A percentile compares a stretch with the other conserved stretches of the same genome.
Evolutionary conservation across 371 early-diverging fungal species (phyloP).

Genomic region (Mucor racemosus): DNA sequence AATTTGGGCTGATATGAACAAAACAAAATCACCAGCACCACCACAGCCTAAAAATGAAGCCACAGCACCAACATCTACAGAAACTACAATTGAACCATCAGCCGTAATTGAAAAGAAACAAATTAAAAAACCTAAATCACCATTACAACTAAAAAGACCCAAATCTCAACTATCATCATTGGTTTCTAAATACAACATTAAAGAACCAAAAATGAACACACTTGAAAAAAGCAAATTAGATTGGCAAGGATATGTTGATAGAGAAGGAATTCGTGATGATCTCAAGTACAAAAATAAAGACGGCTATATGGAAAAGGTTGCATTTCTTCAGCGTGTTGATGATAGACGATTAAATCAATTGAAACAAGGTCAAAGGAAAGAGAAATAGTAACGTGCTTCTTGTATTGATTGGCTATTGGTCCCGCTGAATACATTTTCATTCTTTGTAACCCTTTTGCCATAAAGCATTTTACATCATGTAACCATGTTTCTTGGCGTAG

Average conservation of each 20-base stretch:
- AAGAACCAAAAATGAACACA: conserved; percentile 72
- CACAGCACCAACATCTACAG: not conserved
- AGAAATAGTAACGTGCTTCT: conserved; percentile 13
- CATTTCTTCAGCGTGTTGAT: conserved; percentile 63
- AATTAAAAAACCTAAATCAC: not conserved
- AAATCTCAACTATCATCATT: conserved; percentile 60
- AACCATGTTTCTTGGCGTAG: conserved; percentile 1
- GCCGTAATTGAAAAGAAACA: not conserved
- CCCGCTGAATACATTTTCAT: conserved; percentile 1
- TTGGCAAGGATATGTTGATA: conserved; percentile 71
- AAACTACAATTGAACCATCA: not conserved
- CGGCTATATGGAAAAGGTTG: conserved; percentile 71
- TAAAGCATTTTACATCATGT: not conserved
- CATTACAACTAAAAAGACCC: conserved; percentile 31
- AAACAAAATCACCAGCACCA: not conserved
- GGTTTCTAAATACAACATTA: conserved; percentile 65
- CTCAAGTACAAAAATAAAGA: conserved; percentile 73
- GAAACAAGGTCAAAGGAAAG: conserved; percentile 45
- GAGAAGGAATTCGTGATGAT: conserved; percentile 69
- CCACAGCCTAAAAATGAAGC: not conserved
- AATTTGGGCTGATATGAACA: conserved; percentile 54
- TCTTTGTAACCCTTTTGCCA: not conserved
- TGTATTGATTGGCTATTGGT: conserved; percentile 3
- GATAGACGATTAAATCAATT: conserved; percentile 55
- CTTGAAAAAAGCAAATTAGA: conserved; percentile 75